A percentile compares a stretch with the other conserved stretches of the same genome.
Conservation (phyloP, 495 filamentous ascomycete genomes). For the Penicillium psychrofluorescens region DNA sequence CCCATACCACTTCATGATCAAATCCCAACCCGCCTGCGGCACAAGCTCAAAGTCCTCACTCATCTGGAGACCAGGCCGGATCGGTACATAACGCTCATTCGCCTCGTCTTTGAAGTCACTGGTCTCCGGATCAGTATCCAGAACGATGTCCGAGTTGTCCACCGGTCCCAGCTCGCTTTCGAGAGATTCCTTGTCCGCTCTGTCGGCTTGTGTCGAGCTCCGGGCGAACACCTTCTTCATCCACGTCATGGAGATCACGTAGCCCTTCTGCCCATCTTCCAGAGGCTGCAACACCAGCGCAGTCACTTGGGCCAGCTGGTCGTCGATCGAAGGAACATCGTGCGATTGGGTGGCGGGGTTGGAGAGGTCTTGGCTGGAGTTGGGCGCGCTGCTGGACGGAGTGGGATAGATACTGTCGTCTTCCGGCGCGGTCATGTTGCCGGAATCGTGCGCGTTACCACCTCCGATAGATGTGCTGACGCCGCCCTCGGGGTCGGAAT, state of each 20-base stretch:
- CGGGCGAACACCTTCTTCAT: constrained; percentile 65
- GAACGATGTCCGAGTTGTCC: constrained; percentile 67
- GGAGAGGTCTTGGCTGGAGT: constrained; percentile 9
- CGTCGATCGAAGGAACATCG: constrained; percentile 56
- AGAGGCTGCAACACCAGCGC: constrained; percentile 43
- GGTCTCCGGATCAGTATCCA: constrained; percentile 33
- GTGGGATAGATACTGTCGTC: constrained; percentile 23
- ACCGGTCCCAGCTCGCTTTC: constrained; percentile 71
- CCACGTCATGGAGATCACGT: constrained; percentile 74
- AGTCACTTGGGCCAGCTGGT: constrained; percentile 67
- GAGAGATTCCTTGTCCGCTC: constrained; percentile 48
- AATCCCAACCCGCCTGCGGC: constrained; percentile 71
- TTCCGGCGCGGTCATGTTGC: constrained; percentile 16
- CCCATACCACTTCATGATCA: constrained; percentile 77
- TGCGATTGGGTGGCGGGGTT: constrained; percentile 5
- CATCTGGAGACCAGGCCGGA: constrained; percentile 62
- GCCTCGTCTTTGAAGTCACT: constrained; percentile 42
- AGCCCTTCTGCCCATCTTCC: constrained; percentile 65
- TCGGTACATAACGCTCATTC: constrained; percentile 60
- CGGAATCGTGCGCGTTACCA: constrained; percentile 9
- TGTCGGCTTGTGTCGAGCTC: constrained; percentile 48
- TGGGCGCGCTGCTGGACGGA: constrained; percentile 17
- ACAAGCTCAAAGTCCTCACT: constrained; percentile 69
- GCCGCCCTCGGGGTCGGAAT: constrained; percentile 21
- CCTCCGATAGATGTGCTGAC: constrained; percentile 8